Base-by-base conservation (phyloP, 306 rosid species). In the Casuarina glauca region DNA sequence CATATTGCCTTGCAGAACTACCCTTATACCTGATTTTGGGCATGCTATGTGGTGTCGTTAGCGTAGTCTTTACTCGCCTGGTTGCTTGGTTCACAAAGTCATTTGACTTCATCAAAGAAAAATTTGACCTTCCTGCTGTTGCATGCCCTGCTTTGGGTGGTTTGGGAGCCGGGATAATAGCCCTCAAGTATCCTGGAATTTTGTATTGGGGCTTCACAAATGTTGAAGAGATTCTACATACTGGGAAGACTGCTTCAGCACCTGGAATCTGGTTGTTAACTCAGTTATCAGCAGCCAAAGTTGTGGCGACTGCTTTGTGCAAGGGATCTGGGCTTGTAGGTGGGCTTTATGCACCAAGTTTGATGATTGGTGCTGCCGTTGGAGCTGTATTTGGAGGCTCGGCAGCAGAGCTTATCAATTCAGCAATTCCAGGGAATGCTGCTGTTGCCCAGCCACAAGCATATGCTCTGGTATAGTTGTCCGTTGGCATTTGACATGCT, bases 391-490 rank as follows among this genome's bases (percentile, higher is more conserved):
- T 95, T 86, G 99, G 99, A 76, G 99, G 99, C 77, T 87, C 82
- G 41, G 97, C 99, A 67, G 97, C 97, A 45, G 91, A 91, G 85
- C 63, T 95, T 78, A 91, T 95, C 72, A 95, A 95, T 79, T 72
- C 83, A 50, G 97, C 97, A 46, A 90, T 95, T 83, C 97, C 99
- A 48, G 99, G 99, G 80, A 95, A 95, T 93, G 93, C 90, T 32
- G 97, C 99, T 85, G 93, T 95, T 74, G 99, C 99, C 32, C 90
- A 95, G 86, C 99, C 99, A 54, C 99, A 93, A 72, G 99, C 99
- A 60, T 95, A 95, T 90, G 99, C 99, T 73, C 85, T 95, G 90
- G 99, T 95, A 90, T 54, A 71, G 66, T 66, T 64, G 70, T 70
- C 76, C 53, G 49, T 71, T 52, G 7, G 32, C 32, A 26, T 0